Conservation (phyloP, 352 stramenopile species). For the Hyaloperonospora brassicae region DNA sequence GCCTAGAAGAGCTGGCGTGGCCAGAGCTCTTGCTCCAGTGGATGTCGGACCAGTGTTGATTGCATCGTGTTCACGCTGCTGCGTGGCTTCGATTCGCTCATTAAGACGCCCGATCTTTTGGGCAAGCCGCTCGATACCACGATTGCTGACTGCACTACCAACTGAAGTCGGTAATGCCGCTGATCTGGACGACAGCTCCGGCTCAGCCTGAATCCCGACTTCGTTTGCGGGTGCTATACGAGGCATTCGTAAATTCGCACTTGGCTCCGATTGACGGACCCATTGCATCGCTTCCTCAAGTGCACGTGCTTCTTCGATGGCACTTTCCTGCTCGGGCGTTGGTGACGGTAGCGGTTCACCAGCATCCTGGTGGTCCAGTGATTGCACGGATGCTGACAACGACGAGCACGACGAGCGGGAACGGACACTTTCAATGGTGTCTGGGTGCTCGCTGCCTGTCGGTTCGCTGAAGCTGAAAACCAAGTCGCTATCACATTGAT, state of each 20-base stretch:
- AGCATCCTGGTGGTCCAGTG: constrained; percentile 28
- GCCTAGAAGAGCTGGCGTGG: constrained; percentile 5
- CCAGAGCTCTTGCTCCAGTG: not conserved
- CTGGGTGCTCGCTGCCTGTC: constrained; percentile 14
- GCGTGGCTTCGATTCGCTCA: constrained; percentile 33
- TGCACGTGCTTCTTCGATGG: constrained; percentile 18
- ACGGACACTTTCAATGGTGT: constrained; percentile 9
- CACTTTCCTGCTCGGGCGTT: constrained; percentile 14
- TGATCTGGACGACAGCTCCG: constrained; percentile 2
- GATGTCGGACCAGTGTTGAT: not conserved
- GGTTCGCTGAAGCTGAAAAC: constrained; percentile 22
- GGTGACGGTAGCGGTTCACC: constrained; percentile 20
- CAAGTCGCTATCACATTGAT: constrained; percentile 17
- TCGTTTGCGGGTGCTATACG: not conserved
- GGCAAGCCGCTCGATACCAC: constrained; percentile 36
- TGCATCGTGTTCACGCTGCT: constrained; percentile 16
- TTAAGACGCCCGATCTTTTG: constrained; percentile 44
- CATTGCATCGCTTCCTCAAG: constrained; percentile 33
- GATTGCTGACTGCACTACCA: constrained; percentile 30
- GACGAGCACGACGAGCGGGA: constrained; percentile 27
- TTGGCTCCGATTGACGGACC: constrained; percentile 25
- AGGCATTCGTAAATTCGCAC: constrained; percentile 6
- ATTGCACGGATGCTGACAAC: constrained; percentile 21
- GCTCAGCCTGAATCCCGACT: constrained; percentile 8
- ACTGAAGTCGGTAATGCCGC: constrained; percentile 13